These are phyloP conservation scores for Lippia alba DNA, from an alignment of 305 asterid genomes.

Conservation along the genomic window DNA sequence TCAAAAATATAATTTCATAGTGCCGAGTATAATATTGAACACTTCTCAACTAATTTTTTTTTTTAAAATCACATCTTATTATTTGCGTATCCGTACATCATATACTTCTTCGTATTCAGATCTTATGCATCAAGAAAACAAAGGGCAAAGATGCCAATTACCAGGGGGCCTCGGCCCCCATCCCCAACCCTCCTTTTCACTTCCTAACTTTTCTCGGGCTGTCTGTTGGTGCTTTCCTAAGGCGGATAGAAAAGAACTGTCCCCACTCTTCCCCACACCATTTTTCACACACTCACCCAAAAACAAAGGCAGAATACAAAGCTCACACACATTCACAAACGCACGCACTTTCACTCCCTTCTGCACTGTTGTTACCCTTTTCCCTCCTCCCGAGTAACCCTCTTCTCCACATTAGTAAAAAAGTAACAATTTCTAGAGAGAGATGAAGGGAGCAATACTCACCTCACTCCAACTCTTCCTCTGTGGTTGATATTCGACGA, in stretches of 20 bases:
- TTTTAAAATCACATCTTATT: no score
- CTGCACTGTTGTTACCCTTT: slow-evolving; percentile 18
- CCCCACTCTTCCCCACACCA: slow-evolving; percentile 51
- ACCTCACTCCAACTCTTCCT: slow-evolving; percentile 29
- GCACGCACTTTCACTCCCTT: slow-evolving; percentile 49
- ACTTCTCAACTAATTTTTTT: no score
- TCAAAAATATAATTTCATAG: no score
- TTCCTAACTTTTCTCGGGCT: slow-evolving; percentile 52
- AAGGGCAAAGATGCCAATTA: slow-evolving; percentile 46
- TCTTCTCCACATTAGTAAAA: slow-evolving; percentile 28
- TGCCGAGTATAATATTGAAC: no score
- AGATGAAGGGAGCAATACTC: slow-evolving; percentile 45
- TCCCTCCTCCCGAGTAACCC: slow-evolving; percentile 39
- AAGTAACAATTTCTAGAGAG: slow-evolving; percentile 41
- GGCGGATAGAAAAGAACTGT: slow-evolving; percentile 47
- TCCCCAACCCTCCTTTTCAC: slow-evolving; percentile 17
- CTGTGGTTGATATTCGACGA: slow-evolving; percentile 47
- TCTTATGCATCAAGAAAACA: not conserved
- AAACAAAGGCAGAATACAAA: not conserved
- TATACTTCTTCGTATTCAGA: no score
- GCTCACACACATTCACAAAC: slow-evolving; percentile 32
- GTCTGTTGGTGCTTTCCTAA: slow-evolving; percentile 59
- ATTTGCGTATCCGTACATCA: no score
- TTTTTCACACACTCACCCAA: not conserved
- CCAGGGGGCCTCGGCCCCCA: slow-evolving; percentile 26